These are phyloP conservation scores for Chalciporus chontae DNA, from an alignment of 768 basidiomycete genomes.

Conservation along the genomic window DNA sequence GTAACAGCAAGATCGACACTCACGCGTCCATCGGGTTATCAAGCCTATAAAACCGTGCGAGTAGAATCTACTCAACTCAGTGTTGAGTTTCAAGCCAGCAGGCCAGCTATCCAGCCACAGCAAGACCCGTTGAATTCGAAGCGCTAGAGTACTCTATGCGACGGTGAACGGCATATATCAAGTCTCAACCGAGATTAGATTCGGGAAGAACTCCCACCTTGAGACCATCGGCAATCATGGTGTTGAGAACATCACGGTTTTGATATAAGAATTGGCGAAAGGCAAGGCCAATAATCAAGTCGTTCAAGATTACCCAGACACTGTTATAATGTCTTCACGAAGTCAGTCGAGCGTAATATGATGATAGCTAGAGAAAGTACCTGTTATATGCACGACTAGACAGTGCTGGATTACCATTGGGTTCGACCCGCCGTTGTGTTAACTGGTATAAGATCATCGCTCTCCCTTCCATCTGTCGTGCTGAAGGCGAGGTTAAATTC, in stretches of 20 bases:
- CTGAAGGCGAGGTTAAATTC: constrained; percentile 28
- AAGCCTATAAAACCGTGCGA: constrained; percentile 66
- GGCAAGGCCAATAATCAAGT: constrained; percentile 79
- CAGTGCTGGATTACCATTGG: constrained; percentile 30
- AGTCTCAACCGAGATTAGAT: neutral
- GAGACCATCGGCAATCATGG: constrained; percentile 31
- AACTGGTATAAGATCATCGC: constrained; percentile 42
- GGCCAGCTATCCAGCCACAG: constrained; percentile 95
- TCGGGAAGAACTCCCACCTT: constrained; percentile 34
- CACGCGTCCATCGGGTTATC: constrained; percentile 71
- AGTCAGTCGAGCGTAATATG: neutral
- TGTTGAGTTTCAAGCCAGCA: constrained; percentile 92
- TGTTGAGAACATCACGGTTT: constrained; percentile 50
- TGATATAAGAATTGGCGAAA: constrained; percentile 69
- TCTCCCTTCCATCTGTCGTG: constrained; percentile 60
- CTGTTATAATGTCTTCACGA: constrained; percentile 78
- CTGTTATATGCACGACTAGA: constrained; percentile 65
- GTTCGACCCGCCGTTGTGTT: constrained; percentile 34
- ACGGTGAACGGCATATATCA: too few relatives aligned
- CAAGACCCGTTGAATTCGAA: constrained; percentile 49
- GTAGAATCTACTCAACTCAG: constrained; percentile 85
- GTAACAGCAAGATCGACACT: constrained; percentile 24
- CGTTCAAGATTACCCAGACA: constrained; percentile 89
- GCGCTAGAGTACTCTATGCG: constrained; percentile 21
- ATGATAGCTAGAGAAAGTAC: constrained; percentile 34